These are phyloP conservation scores for Ilyonectria mors-panacis DNA, from an alignment of 2,329 filamentous ascomycete genomes.

Conservation along the genomic window DNA sequence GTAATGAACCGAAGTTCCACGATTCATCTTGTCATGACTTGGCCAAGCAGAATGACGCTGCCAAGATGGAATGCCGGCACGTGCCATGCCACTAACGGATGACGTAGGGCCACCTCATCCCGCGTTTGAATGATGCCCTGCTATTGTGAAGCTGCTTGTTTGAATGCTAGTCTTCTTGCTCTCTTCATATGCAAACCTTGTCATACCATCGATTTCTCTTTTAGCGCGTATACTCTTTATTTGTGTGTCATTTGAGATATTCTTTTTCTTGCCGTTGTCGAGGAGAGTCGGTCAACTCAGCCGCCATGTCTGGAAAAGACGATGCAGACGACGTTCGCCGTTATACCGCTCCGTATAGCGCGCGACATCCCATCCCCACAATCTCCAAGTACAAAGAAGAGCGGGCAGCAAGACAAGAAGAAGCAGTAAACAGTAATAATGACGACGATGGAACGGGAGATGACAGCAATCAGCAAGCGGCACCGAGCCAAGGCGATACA, in stretches of 20 bases:
- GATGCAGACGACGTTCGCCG: slow-evolving; percentile 56
- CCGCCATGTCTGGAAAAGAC: slow-evolving; percentile 54
- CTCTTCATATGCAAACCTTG: slow-evolving; percentile 4
- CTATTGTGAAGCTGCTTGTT: slow-evolving; percentile 9
- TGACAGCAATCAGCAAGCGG: slow-evolving; percentile 27
- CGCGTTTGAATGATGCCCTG: slow-evolving; percentile 21
- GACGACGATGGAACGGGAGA: slow-evolving; percentile 34
- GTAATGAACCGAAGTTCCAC: not conserved
- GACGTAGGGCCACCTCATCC: slow-evolving; percentile 47
- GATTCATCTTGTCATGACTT: slow-evolving; percentile 22
- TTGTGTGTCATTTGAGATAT: slow-evolving; percentile 14
- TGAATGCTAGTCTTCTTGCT: not conserved
- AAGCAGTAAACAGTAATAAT: slow-evolving; percentile 53
- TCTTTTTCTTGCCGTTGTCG: slow-evolving; percentile 14
- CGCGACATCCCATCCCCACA: slow-evolving; percentile 62
- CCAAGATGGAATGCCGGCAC: slow-evolving; percentile 47
- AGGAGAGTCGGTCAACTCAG: slow-evolving; percentile 12
- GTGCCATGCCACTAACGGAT: slow-evolving; percentile 35
- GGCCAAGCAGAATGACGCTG: slow-evolving; percentile 29
- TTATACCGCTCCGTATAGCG: slow-evolving; percentile 59
- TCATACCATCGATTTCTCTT: not conserved
- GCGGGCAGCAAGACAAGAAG: slow-evolving; percentile 59
- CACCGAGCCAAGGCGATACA: not conserved
- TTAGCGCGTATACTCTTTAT: not conserved
- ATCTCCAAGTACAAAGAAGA: slow-evolving; percentile 65